Percentiles rank a stretch among this genome's conserved stretches.
Evolutionary conservation across 1,139 yeast genomes (phyloP).

Genomic region (Arxiozyma slooffiae): DNA sequence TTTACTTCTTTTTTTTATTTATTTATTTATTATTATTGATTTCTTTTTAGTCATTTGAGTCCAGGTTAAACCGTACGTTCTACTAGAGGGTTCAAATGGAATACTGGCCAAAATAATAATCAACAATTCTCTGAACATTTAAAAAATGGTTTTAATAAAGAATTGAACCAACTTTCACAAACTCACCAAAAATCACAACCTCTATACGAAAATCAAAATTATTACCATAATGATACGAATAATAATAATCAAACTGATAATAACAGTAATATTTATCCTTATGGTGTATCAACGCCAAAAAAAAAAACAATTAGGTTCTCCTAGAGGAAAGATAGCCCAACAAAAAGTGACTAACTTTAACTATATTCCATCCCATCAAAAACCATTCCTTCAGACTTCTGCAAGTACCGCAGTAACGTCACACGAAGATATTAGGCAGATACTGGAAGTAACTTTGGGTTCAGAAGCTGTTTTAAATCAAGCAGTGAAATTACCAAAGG

Average conservation of each 20-base stretch:
- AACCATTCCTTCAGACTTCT: constrained; percentile 27
- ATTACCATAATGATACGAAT: constrained; percentile 6
- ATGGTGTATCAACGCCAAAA: constrained; percentile 5
- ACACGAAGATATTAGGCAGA: constrained; percentile 64
- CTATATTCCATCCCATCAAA: constrained; percentile 32
- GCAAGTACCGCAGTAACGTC: constrained; percentile 38
- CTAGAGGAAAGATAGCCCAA: not conserved
- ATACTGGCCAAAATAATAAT: constrained; percentile 14
- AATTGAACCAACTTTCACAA: not conserved
- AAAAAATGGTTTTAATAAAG: not conserved
- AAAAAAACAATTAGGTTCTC: constrained; percentile 5
- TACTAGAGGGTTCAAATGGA: constrained; percentile 32
- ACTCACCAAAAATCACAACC: not conserved
- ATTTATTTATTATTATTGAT: no score
- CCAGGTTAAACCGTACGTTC: constrained; percentile 32
- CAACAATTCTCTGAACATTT: constrained; percentile 2
- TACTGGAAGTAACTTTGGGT: constrained; percentile 91
- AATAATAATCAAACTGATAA: not conserved
- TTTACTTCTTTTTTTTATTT: not conserved
- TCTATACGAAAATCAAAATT: not conserved
- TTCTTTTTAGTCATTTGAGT: constrained; percentile 25
- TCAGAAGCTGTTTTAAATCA: constrained; percentile 83
- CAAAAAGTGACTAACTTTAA: constrained; percentile 27
- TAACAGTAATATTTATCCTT: constrained; percentile 6
- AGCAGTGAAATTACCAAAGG: constrained; percentile 89